A percentile compares a stretch with the other conserved stretches of the same genome.
phyloP scores from a whole-genome alignment of 1,139 yeast species.

The Pneumocystis wakefieldiae region DNA sequence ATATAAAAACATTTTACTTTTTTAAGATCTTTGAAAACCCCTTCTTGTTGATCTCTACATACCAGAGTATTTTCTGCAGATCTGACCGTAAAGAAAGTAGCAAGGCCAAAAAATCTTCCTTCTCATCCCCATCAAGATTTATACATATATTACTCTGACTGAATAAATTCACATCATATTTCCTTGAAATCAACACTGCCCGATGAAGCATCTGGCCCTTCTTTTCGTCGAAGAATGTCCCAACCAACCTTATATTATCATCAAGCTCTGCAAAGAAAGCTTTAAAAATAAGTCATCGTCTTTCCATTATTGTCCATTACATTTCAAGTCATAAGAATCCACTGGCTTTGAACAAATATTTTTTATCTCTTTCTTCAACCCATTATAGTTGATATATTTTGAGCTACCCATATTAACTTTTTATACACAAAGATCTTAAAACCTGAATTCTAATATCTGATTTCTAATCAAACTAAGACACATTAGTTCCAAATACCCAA shows the following conservation, averaged over 20 bases:
- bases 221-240: conserved; percentile 60
- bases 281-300: conserved; percentile 21
- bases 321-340: conserved; percentile 11
- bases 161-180: conserved; percentile 11
- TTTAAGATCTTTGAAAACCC: conserved; percentile 83
- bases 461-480: conserved; percentile 44
- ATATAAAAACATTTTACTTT: conserved; percentile 26
- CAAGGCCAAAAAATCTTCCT: conserved; percentile 63
- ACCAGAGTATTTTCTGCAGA: conserved; percentile 73
- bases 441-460: conserved; percentile 86
- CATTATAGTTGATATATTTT: conserved; percentile 73
- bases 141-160: conserved; percentile 8
- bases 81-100: conserved; percentile 64
- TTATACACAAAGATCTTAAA: conserved; percentile 11
- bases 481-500: conserved; percentile 11
- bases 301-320: background rate
- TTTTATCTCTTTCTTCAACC: conserved; percentile 56
- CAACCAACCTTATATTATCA: conserved; percentile 67
- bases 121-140: conserved; percentile 43
- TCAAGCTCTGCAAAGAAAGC: conserved; percentile 69
- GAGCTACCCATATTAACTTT: conserved; percentile 20
- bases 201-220: conserved; percentile 54
- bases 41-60: conserved; percentile 78
- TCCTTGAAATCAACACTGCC: conserved; percentile 20
- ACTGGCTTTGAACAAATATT: conserved; percentile 22